These are phyloP conservation scores for Castanea crenata DNA, from an alignment of 306 rosid species.

Conservation along the genomic window DNA sequence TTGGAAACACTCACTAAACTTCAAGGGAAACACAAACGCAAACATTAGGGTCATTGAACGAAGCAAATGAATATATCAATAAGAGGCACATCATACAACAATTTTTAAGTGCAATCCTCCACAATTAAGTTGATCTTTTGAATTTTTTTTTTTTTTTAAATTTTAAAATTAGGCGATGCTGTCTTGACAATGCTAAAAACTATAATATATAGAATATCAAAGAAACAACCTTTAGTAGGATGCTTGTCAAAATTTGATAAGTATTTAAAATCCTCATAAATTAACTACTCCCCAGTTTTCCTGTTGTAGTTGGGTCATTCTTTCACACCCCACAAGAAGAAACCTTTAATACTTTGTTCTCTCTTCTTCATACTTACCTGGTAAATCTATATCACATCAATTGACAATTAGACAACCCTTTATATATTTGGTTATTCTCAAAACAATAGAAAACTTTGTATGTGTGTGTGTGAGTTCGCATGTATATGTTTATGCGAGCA, in stretches of 20 bases:
- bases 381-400: background rate
- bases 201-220: background rate
- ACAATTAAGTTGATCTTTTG: background rate
- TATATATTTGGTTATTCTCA: background rate
- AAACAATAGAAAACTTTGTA: background rate
- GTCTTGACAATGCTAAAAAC: background rate
- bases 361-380: background rate
- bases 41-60: background rate
- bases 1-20: background rate
- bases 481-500: background rate
- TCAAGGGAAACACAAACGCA: background rate
- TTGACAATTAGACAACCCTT: background rate
- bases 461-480: background rate
- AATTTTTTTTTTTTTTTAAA: background rate
- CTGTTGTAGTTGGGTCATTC: background rate
- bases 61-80: background rate
- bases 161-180: background rate
- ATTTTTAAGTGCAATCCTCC: background rate
- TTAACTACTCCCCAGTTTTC: background rate
- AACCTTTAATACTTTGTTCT: background rate
- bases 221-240: background rate
- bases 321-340: background rate
- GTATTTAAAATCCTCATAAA: background rate
- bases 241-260: background rate
- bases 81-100: background rate